phyloP scores from a whole-genome alignment of 83 land plant genomes.

The Picea engelmannii region DNA sequence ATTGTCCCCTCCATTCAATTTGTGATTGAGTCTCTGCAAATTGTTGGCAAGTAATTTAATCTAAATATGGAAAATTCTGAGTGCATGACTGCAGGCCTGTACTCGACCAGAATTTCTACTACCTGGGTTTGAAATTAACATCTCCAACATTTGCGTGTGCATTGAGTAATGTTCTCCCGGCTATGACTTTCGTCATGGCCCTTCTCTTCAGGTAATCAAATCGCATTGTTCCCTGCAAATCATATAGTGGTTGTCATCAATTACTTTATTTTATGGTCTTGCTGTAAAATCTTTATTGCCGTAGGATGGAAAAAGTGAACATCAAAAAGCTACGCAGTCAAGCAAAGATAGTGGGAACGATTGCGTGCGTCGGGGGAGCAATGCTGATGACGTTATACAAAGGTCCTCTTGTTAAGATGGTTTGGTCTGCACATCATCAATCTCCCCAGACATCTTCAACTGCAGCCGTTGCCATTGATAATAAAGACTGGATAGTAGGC shows the following conservation, averaged over 20 bases:
- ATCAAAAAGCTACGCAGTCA: conserved; percentile 24
- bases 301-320: conserved; percentile 42
- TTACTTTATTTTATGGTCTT: too few species aligned
- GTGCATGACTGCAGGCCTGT: conserved; percentile 38
- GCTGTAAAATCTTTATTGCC: too few species aligned
- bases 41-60: too few species aligned
- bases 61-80: too few species aligned
- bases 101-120: conserved; percentile 53
- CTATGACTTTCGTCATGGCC: conserved; percentile 67
- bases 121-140: conserved; percentile 46
- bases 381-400: conserved; percentile 37
- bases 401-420: conserved; percentile 16
- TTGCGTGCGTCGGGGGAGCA: conserved; percentile 38
- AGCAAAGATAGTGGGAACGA: conserved; percentile 42
- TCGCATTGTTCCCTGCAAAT: conserved; percentile 27
- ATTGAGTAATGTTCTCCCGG: conserved; percentile 54
- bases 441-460: too few species aligned
- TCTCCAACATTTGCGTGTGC: conserved; percentile 63
- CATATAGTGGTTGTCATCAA: neutral
- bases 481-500: conserved; percentile 35
- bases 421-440: neutral
- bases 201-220: conserved; percentile 9
- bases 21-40: too few species aligned
- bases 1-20: too few species aligned
- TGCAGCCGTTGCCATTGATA: too few species aligned